Conservation (phyloP, 2,329 filamentous ascomycete species). For the Cytospora chrysosperma region DNA sequence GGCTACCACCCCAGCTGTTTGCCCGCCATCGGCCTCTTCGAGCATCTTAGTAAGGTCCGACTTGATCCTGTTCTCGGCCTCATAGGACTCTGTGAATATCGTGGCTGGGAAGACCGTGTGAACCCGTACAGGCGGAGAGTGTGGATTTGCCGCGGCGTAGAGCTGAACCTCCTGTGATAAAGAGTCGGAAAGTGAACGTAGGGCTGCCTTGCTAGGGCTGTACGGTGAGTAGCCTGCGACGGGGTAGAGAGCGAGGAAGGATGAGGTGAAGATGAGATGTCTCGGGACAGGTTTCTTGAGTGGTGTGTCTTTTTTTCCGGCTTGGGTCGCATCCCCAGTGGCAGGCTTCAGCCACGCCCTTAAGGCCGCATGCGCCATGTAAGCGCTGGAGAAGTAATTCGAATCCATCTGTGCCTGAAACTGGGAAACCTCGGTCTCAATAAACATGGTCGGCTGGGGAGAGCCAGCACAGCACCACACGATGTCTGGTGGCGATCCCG, state of each 20-base stretch:
- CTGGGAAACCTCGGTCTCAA: slow-evolving; percentile 35
- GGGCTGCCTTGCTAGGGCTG: slow-evolving; percentile 64
- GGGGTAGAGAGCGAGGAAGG: slow-evolving; percentile 59
- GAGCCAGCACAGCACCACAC: slow-evolving; percentile 68
- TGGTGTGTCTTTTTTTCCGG: background rate
- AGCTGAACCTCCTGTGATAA: slow-evolving; percentile 58
- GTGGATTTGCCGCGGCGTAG: slow-evolving; percentile 34
- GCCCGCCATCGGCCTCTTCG: slow-evolving; percentile 37
- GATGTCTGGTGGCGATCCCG: slow-evolving; percentile 56
- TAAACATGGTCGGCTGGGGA: slow-evolving; percentile 48
- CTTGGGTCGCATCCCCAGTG: background rate
- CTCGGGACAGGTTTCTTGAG: slow-evolving; percentile 33
- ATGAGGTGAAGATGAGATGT: slow-evolving; percentile 69
- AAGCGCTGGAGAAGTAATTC: slow-evolving; percentile 41
- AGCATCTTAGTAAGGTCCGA: slow-evolving; percentile 39
- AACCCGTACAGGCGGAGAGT: slow-evolving; percentile 47
- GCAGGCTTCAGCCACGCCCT: slow-evolving; percentile 31
- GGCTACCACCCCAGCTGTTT: slow-evolving; percentile 59
- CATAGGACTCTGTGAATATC: slow-evolving; percentile 58
- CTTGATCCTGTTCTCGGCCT: slow-evolving; percentile 38
- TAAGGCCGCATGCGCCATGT: slow-evolving; percentile 39
- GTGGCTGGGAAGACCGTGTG: slow-evolving; percentile 66
- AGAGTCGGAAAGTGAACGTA: slow-evolving; percentile 63
- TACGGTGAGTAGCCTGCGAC: slow-evolving; percentile 66
- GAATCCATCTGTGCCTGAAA: slow-evolving; percentile 39